These are phyloP conservation scores for Fusarium globosum DNA, from an alignment of 2,329 filamentous ascomycete genomes.

Conservation along the genomic window DNA sequence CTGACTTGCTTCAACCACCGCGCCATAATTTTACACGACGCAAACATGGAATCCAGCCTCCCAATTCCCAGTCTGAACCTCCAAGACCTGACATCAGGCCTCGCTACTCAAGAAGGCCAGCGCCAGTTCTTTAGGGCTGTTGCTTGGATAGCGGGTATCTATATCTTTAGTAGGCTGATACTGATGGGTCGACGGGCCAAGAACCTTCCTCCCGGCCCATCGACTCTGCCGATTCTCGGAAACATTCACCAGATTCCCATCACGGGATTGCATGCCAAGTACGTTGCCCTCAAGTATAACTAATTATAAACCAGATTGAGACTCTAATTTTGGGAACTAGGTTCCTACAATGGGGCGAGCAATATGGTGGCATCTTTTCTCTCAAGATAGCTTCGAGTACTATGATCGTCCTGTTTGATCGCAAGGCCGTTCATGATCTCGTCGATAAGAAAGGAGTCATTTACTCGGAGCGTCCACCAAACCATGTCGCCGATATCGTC, in stretches of 20 bases:
- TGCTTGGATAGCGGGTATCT: not conserved
- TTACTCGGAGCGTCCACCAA: not conserved
- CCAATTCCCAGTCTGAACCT: not conserved
- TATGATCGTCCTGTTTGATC: not conserved
- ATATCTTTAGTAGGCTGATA: not conserved
- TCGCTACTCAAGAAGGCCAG: not conserved
- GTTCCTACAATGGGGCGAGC: not conserved
- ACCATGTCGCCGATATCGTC: not conserved
- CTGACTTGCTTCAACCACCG: not conserved
- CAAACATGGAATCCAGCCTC: not conserved
- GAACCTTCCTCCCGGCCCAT: not conserved
- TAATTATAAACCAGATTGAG: rapidly evolving
- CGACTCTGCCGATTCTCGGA: not conserved
- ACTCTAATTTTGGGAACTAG: not conserved
- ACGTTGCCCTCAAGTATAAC: no score
- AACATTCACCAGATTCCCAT: not conserved
- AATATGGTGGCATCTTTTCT: not conserved
- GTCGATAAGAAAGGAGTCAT: not conserved
- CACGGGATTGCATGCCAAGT: not conserved
- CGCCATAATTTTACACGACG: not conserved
- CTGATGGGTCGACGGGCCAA: not conserved
- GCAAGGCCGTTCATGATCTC: not conserved
- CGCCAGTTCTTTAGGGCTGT: rapidly evolving
- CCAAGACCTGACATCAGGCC: not conserved
- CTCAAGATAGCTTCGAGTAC: not conserved